phyloP scores from a whole-genome alignment of 1,284 basidiomycete species.

The Rhizoctonia solani region DNA sequence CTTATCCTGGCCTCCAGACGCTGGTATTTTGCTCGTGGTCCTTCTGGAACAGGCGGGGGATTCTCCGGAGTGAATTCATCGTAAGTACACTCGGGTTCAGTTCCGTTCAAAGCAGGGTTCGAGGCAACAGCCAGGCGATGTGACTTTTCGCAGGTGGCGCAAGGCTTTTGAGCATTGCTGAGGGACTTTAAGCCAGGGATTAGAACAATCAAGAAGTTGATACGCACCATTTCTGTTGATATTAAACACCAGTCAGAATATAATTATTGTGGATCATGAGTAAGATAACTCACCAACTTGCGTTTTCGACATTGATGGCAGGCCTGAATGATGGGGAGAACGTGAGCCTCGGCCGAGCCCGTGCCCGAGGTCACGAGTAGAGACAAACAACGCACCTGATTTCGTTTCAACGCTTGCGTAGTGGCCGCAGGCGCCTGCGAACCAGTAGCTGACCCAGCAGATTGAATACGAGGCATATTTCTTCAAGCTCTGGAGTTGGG shows the following conservation, averaged over 20 bases:
- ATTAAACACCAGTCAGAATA: neutral
- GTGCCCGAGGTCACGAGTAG: constrained; percentile 31
- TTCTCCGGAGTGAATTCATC: constrained; percentile 24
- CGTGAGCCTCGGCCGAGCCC: constrained; percentile 17
- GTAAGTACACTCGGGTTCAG: constrained; percentile 23
- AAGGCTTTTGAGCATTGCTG: constrained; percentile 29
- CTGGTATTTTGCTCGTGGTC: constrained; percentile 28
- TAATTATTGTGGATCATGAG: neutral
- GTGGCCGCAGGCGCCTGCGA: neutral
- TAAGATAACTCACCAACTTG: constrained; percentile 9
- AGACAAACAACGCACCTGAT: constrained; percentile 14
- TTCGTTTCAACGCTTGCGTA: constrained; percentile 6
- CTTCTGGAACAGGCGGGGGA: constrained; percentile 20
- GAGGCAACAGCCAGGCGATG: constrained; percentile 24
- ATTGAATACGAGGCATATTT: constrained; percentile 26
- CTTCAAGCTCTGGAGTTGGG: neutral
- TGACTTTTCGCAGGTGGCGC: constrained; percentile 22
- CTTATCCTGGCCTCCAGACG: constrained; percentile 24
- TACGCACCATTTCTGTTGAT: constrained; percentile 22
- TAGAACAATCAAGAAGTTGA: neutral
- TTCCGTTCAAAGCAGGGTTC: constrained; percentile 13
- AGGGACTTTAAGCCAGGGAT: neutral
- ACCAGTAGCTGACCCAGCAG: constrained; percentile 13
- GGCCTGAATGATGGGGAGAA: constrained; percentile 1
- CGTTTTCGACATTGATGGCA: constrained; percentile 33